These are phyloP conservation scores for Coemansia sp. DNA, from an alignment of 192 early-diverging fungal species.

Conservation along the genomic window DNA sequence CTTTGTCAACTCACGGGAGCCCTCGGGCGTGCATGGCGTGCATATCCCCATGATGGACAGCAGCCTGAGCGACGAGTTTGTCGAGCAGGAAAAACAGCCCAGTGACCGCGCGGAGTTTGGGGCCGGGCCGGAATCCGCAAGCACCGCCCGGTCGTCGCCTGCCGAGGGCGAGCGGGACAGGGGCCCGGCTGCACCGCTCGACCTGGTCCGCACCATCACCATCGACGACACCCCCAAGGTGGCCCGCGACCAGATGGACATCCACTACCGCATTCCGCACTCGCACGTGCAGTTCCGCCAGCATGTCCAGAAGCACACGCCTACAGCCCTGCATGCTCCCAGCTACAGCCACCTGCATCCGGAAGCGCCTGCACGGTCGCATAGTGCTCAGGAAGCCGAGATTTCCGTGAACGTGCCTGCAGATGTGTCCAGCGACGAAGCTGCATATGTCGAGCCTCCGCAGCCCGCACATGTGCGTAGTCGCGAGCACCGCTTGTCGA, in stretches of 20 bases:
- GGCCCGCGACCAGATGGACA: constrained; percentile 43
- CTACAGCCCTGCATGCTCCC: constrained; percentile 23
- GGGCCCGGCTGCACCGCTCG: constrained; percentile 16
- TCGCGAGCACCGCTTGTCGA: constrained; percentile 7
- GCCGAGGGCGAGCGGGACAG: background rate
- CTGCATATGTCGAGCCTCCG: background rate
- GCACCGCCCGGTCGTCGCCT: constrained; percentile 4
- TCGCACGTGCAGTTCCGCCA: constrained; percentile 27
- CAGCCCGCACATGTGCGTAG: constrained; percentile 3
- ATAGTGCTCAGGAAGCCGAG: constrained; percentile 29
- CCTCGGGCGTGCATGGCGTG: constrained; percentile 29
- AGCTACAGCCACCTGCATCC: constrained; percentile 21
- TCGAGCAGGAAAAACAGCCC: constrained; percentile 4
- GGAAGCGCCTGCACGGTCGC: constrained; percentile 4
- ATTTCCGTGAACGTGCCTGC: too few species aligned
- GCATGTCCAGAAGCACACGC: constrained; percentile 31
- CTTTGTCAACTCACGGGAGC: constrained; percentile 44
- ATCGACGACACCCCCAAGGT: constrained; percentile 50
- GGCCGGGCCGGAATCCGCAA: background rate
- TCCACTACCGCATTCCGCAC: constrained; percentile 33
- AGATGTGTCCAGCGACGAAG: too few species aligned
- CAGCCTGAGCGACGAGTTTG: constrained; percentile 9
- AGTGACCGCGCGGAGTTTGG: background rate
- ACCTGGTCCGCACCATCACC: constrained; percentile 43
- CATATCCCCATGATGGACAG: constrained; percentile 34